Percentiles rank a stretch among this genome's conserved stretches.
Conservation (phyloP, 192 early-diverging fungal species). For the Geranomyces michiganensis region DNA sequence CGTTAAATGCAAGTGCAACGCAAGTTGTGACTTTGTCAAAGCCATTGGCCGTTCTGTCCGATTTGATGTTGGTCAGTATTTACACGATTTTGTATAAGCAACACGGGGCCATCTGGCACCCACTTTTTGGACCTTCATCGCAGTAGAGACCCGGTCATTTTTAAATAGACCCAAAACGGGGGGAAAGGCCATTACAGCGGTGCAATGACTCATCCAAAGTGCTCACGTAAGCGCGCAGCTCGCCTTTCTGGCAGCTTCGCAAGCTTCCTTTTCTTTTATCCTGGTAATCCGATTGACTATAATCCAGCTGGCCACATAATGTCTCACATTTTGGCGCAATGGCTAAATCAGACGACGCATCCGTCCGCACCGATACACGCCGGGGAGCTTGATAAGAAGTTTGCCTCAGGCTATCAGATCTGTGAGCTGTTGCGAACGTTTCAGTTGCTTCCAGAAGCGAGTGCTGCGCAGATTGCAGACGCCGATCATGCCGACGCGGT, state of each 20-base stretch:
- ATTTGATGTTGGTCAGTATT: constrained; percentile 84
- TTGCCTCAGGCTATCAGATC: constrained; percentile 43
- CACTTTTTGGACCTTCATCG: no score
- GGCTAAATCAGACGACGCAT: constrained; percentile 36
- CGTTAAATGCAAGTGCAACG: constrained; percentile 88
- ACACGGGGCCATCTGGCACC: no score
- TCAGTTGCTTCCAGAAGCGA: constrained; percentile 15
- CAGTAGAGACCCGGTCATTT: no score
- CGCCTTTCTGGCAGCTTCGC: no score
- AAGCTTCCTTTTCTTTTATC: no score
- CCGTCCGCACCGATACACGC: constrained; percentile 14
- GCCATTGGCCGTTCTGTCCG: constrained; percentile 72
- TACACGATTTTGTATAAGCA: constrained; percentile 45
- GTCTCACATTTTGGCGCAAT: constrained; percentile 44
- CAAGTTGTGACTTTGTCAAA: constrained; percentile 77
- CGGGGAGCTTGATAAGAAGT: constrained; percentile 35
- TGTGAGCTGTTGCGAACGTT: constrained; percentile 39
- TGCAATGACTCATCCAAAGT: no score
- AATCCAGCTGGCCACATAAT: constrained; percentile 28
- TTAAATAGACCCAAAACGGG: no score
- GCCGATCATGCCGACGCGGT: constrained; percentile 38
- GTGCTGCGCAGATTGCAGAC: background rate
- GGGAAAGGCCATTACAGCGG: no score
- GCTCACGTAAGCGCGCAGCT: no score
- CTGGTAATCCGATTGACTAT: no score